These are phyloP conservation scores for Yarrowia osloensis DNA, from an alignment of 805 yeast genomes.

Conservation along the genomic window DNA sequence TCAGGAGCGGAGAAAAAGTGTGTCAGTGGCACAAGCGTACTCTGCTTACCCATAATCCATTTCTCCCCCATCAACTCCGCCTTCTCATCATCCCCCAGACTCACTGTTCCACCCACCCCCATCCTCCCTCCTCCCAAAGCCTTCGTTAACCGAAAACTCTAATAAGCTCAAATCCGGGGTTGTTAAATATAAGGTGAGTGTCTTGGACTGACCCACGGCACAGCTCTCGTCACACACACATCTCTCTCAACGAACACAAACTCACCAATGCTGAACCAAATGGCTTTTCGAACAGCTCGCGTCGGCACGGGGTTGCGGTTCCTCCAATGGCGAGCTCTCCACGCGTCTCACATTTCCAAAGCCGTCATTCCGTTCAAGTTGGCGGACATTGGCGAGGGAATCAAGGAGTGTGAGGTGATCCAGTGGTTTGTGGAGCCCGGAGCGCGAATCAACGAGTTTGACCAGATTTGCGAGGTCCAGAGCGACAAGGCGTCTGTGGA, in stretches of 20 bases:
- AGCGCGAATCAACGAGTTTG: constrained; percentile 43
- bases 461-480: constrained; percentile 44
- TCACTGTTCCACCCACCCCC: not conserved
- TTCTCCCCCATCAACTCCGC: no score
- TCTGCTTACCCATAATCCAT: no score
- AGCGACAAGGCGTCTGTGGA: constrained; percentile 44
- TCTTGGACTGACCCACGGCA: not conserved
- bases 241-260: not conserved
- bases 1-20: no score
- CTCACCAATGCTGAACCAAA: constrained; percentile 18
- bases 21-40: no score
- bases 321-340: not conserved
- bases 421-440: constrained; percentile 46
- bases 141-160: constrained; percentile 29
- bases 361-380: constrained; percentile 39
- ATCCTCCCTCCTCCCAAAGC: constrained; percentile 26
- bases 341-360: not conserved
- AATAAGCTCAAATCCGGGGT: constrained; percentile 29
- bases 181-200: not conserved
- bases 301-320: not conserved
- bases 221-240: not conserved
- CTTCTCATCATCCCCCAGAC: no score
- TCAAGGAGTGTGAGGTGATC: constrained; percentile 44
- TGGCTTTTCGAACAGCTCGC: constrained; percentile 31
- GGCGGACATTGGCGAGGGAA: constrained; percentile 45